Conservation (phyloP, 2,329 filamentous ascomycete genomes). For the Pyrenophora teres region DNA sequence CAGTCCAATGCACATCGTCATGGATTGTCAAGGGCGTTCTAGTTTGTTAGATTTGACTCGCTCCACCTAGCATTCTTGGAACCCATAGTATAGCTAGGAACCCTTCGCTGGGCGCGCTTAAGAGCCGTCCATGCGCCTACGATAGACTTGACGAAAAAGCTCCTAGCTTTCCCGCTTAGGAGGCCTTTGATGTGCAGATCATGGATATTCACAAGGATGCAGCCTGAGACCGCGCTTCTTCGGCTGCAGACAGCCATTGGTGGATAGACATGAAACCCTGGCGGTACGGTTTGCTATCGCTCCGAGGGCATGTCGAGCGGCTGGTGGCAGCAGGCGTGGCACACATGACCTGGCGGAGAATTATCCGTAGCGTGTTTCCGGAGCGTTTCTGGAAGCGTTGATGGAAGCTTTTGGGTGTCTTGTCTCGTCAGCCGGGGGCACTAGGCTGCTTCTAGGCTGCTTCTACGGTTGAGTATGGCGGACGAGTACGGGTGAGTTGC, state of each 20-base stretch:
- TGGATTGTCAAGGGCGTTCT: conserved; percentile 6
- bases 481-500: neutral
- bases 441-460: conserved; percentile 3
- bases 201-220: conserved; percentile 15
- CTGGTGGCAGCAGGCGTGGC: conserved; percentile 1
- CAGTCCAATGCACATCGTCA: conserved; percentile 9
- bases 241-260: conserved; percentile 5
- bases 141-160: conserved; percentile 7
- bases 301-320: conserved; percentile 18
- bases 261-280: conserved; percentile 11
- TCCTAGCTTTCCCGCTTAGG: conserved; percentile 5
- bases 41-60: conserved; percentile 14
- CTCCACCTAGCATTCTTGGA: conserved; percentile 17
- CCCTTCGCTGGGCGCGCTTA: conserved; percentile 10
- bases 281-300: conserved; percentile 10
- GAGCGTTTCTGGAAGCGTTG: conserved; percentile 11
- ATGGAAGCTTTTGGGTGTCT: too few species aligned
- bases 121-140: conserved; percentile 11
- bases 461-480: neutral
- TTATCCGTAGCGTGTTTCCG: conserved; percentile 6
- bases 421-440: neutral
- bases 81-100: conserved; percentile 10
- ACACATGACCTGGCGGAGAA: conserved; percentile 4
- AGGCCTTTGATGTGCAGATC: conserved; percentile 11
- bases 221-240: neutral